Conservation (phyloP, 768 basidiomycete genomes). For the Hygrocybe punicea region DNA sequence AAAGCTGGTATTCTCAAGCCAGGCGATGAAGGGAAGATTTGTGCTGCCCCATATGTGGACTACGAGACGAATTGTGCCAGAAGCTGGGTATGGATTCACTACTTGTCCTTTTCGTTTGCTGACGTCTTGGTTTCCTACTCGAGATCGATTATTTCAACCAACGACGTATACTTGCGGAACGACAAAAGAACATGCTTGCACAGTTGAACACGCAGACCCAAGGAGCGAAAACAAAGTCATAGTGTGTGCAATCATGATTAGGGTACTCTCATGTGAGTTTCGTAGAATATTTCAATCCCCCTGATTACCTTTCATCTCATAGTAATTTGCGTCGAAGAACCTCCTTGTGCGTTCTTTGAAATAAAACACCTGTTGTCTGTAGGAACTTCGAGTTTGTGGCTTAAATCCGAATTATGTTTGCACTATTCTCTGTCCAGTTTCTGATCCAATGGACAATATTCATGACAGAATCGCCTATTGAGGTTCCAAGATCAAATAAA, state of each 20-base stretch:
- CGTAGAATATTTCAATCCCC: too few species aligned
- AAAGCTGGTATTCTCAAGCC: slow-evolving; percentile 62
- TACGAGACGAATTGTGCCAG: slow-evolving; percentile 79
- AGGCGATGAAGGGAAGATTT: slow-evolving; percentile 65
- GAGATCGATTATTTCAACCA: slow-evolving; percentile 97
- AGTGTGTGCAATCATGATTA: too few species aligned
- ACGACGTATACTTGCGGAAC: slow-evolving; percentile 75
- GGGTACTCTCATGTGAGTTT: neutral
- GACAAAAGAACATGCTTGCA: slow-evolving; percentile 64
- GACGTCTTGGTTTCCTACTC: neutral
- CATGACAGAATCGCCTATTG: too few species aligned
- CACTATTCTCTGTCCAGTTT: too few species aligned
- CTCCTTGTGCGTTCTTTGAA: too few species aligned
- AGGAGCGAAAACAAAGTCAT: neutral
- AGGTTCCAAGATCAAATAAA: too few species aligned
- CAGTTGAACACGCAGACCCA: neutral
- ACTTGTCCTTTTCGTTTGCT: slow-evolving; percentile 1
- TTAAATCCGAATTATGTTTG: too few species aligned
- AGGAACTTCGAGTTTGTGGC: too few species aligned
- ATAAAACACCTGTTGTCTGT: too few species aligned
- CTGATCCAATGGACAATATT: too few species aligned
- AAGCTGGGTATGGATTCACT: slow-evolving; percentile 70
- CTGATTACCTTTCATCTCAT: too few species aligned
- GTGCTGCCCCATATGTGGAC: slow-evolving; percentile 48
- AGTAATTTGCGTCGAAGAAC: too few species aligned